Evolutionary conservation across 306 rosid species (phyloP), one percentile per base, ranked within the genome.

Genomic region (Malus asiatica): DNA sequence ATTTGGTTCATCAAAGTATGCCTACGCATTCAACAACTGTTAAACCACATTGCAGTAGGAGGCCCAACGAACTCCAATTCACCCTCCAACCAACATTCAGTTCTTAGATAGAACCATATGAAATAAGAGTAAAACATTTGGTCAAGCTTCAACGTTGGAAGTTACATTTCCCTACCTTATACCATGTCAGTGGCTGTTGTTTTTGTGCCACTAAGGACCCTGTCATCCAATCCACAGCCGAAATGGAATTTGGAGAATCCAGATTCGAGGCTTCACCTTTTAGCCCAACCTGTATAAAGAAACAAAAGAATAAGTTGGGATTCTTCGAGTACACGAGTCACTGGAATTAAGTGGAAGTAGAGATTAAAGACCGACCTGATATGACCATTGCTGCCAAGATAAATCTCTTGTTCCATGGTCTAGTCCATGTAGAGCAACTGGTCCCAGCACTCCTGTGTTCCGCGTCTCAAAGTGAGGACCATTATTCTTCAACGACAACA

Each of bases 351-450:
- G 64, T 25, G 20, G 29, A 55, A 57, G 78, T 22, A 1, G 3
- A 40, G 12, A 8, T 51, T 51, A 13, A 72, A 58, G 16, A 32
- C 79, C 71, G 64, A 94, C 98, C 98, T 94, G 87, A 92, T 90
- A 90, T 64, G 96, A 88, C 98, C 98, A 92, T 87, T 89, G 87
- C 83, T 91, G 95, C 77, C 46, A 8, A n/a, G 96, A 87, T 70
- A 94, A 77, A 80, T 93, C 98, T 74, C 84, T 68, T 61, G 84
- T 87, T 68, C 97, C 94, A 25, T 84, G 76, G 72, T 86, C 86
- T 58, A 93, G 88, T 77, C 96, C 97, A 5, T 78, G 81, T 69
- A 93, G 33, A 19, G 82, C 84, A 72, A 90, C 86, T 23, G 97
- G 98, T n/a, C 97, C 97, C 33, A 88, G 77, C 66, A 93, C 88